Percentiles rank a stretch among this genome's conserved stretches.
Conservation (phyloP, 257 asterid species). For the Thymus quinquecostatus region DNA sequence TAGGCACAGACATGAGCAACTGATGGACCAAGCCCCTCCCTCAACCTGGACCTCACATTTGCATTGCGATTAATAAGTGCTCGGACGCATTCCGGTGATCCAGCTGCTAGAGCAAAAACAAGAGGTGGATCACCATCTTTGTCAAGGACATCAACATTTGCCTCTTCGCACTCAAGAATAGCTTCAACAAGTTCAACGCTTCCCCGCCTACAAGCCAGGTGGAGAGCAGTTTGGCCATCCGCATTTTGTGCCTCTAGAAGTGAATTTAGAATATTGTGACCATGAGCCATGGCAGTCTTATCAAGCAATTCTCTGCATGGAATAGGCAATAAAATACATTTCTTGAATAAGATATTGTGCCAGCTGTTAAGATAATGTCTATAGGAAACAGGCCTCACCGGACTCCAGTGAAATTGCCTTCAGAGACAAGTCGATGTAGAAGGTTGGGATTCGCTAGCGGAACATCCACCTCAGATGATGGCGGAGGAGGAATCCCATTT, state of each 20-base stretch:
- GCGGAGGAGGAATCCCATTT: slow-evolving; percentile 61
- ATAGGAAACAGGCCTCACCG: slow-evolving; percentile 58
- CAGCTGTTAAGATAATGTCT: slow-evolving; percentile 20
- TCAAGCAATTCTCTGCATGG: slow-evolving; percentile 71
- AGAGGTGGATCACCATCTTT: slow-evolving; percentile 99
- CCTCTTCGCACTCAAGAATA: slow-evolving; percentile 76
- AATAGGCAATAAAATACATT: slow-evolving; percentile 28
- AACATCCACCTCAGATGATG: slow-evolving; percentile 50
- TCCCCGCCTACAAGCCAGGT: slow-evolving; percentile 96
- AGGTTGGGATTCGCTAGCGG: slow-evolving; percentile 58
- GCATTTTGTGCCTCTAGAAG: slow-evolving; percentile 87
- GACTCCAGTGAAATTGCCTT: slow-evolving; percentile 75
- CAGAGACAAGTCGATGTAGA: slow-evolving; percentile 81
- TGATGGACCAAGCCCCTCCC: slow-evolving; percentile 98
- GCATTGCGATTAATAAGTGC: slow-evolving; percentile 83
- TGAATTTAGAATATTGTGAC: slow-evolving; percentile 45
- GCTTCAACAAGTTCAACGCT: slow-evolving; percentile 89
- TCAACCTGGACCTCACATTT: slow-evolving; percentile 85
- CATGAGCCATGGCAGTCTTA: slow-evolving; percentile 55
- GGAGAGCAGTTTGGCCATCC: slow-evolving; percentile 98
- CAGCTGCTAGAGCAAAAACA: slow-evolving; percentile 98
- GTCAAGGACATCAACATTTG: slow-evolving; percentile 88
- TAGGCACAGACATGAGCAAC: slow-evolving; percentile 99
- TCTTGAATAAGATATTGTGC: slow-evolving; percentile 20
- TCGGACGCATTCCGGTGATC: slow-evolving; percentile 94